Evolutionary conservation across 257 asterid genomes (phyloP).

Genomic region (Fraxinus excelsior): DNA sequence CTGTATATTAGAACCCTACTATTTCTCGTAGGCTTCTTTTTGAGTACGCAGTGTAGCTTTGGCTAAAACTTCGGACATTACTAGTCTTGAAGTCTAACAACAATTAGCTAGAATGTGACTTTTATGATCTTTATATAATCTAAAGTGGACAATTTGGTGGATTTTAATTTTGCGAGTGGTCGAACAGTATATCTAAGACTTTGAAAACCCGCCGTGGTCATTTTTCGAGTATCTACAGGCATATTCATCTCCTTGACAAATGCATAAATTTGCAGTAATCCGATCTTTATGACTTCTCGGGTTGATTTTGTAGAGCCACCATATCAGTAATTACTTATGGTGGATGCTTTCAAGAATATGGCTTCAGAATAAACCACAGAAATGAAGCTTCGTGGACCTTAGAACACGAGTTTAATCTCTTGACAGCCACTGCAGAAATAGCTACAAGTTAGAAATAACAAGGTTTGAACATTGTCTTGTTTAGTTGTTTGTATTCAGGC

Average conservation of each 20-base stretch:
- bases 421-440: constrained; percentile 52
- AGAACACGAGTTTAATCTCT: constrained; percentile 73
- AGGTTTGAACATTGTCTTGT: background rate
- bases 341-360: constrained; percentile 76
- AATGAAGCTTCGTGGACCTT: constrained; percentile 74
- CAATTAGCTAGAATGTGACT: background rate
- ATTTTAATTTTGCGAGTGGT: background rate
- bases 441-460: constrained; percentile 7
- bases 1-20: background rate
- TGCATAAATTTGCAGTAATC: background rate
- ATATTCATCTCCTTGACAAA: background rate
- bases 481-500: background rate
- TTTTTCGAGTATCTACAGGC: background rate
- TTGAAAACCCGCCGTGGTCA: background rate
- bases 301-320: constrained; percentile 61
- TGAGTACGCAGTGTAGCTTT: background rate
- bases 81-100: background rate
- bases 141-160: too few species aligned
- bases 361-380: constrained; percentile 60
- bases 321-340: constrained; percentile 58
- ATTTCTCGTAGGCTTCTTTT: background rate
- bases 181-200: background rate
- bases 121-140: background rate
- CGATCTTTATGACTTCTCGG: constrained; percentile 2
- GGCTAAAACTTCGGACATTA: background rate